Evolutionary conservation across 345 rosid genomes (phyloP), one percentile per base, ranked within the genome.

Genomic region (Acer yangbiense): DNA sequence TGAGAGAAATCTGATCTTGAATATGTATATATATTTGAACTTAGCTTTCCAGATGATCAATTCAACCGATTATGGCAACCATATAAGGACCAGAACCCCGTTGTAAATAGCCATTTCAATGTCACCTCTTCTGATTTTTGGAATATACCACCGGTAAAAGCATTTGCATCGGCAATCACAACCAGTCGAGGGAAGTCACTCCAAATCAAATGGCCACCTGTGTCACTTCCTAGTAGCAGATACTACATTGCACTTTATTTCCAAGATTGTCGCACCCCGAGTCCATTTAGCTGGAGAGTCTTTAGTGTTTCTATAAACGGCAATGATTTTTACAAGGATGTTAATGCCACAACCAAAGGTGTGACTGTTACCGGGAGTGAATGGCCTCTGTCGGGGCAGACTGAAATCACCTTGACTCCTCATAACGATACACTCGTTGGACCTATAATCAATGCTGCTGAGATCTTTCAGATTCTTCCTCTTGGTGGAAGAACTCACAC

Each of bases 241-340:
- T 96, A 90, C 90, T 86, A 92, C 76, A 74, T 96, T 77, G 85
- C 97, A 44, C 83, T 95, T 55, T 95, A 95, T 77, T 92, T 95
- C 83, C 96, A 94, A 83, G 98, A 95, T 75, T 81, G 83, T 70
- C 74, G 95, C 3, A 35, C 83, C 16, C 90, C 90, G 16, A 77
- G 93, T 76, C 88, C 87, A 3, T 71, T 60, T 77, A 86, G 93
- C 77, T 91, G 98, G 99, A 91, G 97, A 78, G 88, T 86, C 69
- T 95, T 95, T 77, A 87, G 81, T 77, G 89, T 91, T 72, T 79
- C 84, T 17, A 29, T 95, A 48, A 95, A 95, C 78, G 99, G 93
- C 71, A 75, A 83, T 65, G 74, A 67, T 52, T 93, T 93, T 78
- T 86, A 77, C 73, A 82, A 79, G 16, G 78, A 85, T 25, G 87